Base-by-base conservation (phyloP, 345 rosid genomes). In the Melaleuca alternifolia region DNA sequence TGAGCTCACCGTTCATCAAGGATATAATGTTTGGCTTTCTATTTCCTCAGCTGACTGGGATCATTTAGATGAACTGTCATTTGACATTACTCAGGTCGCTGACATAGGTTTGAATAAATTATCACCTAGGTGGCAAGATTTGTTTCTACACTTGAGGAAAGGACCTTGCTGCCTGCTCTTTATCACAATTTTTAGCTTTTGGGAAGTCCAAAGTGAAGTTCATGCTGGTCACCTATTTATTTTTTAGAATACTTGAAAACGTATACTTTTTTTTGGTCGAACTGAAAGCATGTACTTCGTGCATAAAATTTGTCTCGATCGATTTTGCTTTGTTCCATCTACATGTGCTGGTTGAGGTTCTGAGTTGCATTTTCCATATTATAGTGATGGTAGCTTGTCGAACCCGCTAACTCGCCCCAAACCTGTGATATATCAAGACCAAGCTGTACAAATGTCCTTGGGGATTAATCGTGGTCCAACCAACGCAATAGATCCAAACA, bases 371-470 rank as follows among this genome's bases (percentile, higher is more conserved):
- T 50, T 71, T 77, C 46, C 33, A 82, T 46, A 30, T 50, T 88
- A 88, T 97, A 97, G 99, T 88, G 99, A 97, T 87, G 91, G 93
- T 90, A 93, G 99, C 91, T 88, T 95, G 87, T 90, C 91, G 87
- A 96, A 93, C 88, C 89, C 95, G 30, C 84, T 91, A 62, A 91
- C 93, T 85, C 94, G 96, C 33, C 94, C 89, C 91, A 93, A 92
- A 85, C 95, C 94, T 79, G 81, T 92, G n/a, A 57, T 94, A 48
- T 94, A 92, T 91, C 98, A 94, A 88, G 98, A 96, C 28, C 91
- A 91, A 37, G 88, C 91, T 87, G 76, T 93, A 92, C 98, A 93
- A 90, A 86, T 95, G 75, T 91, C 94, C n/a, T 87, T 96, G 84
- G 94, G 92, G 54, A 89, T 89, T 65, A 91, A 65, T 85, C 92